Conservation (phyloP, 768 basidiomycete species). For the Cantharellus anzutake region DNA sequence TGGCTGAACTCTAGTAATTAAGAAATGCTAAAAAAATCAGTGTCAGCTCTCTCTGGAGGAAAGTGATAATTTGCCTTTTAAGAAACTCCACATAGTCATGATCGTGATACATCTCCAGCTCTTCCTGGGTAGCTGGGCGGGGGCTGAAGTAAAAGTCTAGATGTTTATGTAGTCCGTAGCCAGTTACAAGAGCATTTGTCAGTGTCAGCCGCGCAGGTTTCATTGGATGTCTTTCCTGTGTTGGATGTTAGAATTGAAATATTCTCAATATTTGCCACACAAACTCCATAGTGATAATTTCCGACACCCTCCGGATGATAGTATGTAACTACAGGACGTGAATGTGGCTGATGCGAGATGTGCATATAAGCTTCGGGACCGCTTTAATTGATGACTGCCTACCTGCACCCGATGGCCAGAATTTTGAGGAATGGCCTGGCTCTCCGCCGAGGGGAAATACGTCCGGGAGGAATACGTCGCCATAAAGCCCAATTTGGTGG, state of each 20-base stretch:
- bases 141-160: constrained; percentile 88
- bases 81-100: constrained; percentile 91
- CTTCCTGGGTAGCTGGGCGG: constrained; percentile 69
- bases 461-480: constrained; percentile 50
- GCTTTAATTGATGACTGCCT: not conserved
- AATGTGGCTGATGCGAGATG: constrained; percentile 37
- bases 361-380: no score
- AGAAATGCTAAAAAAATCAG: not conserved
- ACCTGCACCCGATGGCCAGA: constrained; percentile 1
- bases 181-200: constrained; percentile 88
- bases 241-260: constrained; percentile 1
- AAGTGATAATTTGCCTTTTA: constrained; percentile 38
- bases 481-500: not conserved
- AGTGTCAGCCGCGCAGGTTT: constrained; percentile 92
- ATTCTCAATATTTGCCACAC: constrained; percentile 11
- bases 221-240: constrained; percentile 94
- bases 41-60: not conserved
- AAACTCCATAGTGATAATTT: constrained; percentile 88
- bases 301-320: constrained; percentile 91
- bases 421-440: constrained; percentile 51
- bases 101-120: constrained; percentile 84
- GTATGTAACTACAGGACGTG: constrained; percentile 82
- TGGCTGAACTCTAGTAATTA: not conserved
- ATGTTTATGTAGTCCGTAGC: constrained; percentile 88
- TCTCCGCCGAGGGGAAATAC: constrained; percentile 61